Evolutionary conservation across 345 rosid genomes (phyloP).

Genomic region (Xanthoceras sorbifolium): DNA sequence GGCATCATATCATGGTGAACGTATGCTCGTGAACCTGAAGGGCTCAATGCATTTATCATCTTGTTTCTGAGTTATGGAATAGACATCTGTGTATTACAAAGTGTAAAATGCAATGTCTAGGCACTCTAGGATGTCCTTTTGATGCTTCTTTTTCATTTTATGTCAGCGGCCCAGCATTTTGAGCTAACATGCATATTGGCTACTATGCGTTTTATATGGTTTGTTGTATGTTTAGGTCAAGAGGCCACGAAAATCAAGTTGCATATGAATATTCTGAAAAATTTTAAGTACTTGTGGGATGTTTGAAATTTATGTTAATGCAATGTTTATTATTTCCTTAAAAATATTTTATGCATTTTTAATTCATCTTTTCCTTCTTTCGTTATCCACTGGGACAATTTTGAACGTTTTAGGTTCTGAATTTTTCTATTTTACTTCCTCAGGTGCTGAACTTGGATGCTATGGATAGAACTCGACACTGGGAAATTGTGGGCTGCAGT

Average conservation of each 20-base stretch:
- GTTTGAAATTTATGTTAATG: background rate
- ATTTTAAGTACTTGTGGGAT: background rate
- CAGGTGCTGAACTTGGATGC: conserved; percentile 82
- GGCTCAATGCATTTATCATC: background rate
- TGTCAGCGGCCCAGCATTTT: background rate
- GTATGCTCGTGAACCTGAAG: background rate
- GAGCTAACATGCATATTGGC: conserved; percentile 2
- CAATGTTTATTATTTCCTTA: background rate
- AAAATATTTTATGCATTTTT: background rate
- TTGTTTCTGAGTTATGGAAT: background rate
- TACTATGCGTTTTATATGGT: background rate
- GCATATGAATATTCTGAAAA: background rate
- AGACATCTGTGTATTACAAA: background rate
- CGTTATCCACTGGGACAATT: background rate
- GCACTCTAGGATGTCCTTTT: background rate
- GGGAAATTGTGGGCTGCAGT: conserved; percentile 88
- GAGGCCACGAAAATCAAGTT: background rate
- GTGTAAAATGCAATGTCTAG: background rate
- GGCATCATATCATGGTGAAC: background rate
- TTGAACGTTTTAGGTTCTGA: background rate
- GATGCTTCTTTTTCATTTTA: background rate
- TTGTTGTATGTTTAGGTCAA: background rate
- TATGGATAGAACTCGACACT: conserved; percentile 85
- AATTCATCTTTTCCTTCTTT: background rate
- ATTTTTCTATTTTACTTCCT: background rate